phyloP scores from a whole-genome alignment of 257 asterid genomes.

The Solanum habrochaites region DNA sequence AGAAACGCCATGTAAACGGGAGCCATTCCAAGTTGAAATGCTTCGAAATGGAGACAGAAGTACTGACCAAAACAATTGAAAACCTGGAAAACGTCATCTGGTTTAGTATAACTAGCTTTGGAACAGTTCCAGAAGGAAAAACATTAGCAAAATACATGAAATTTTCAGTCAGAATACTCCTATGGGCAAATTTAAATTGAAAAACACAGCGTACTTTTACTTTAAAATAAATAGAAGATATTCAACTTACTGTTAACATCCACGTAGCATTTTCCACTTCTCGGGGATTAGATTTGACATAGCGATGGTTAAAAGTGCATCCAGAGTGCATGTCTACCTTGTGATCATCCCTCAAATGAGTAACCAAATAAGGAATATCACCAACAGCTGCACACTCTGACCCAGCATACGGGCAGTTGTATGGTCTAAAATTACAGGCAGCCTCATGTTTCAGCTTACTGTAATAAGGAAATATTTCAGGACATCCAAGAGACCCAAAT shows the following conservation, averaged over 20 bases:
- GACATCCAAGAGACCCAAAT: constrained; percentile 62
- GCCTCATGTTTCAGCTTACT: constrained; percentile 82
- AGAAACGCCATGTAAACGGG: constrained; percentile 89
- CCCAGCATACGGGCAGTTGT: constrained; percentile 83
- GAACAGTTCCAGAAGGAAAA: background rate
- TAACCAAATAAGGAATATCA: constrained; percentile 61
- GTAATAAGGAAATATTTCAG: constrained; percentile 82
- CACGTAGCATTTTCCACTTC: constrained; percentile 95
- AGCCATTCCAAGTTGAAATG: constrained; percentile 82
- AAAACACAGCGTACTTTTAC: background rate
- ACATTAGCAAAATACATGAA: background rate
- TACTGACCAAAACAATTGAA: constrained; percentile 86
- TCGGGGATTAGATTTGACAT: constrained; percentile 84
- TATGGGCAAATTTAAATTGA: background rate
- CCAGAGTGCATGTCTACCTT: constrained; percentile 93
- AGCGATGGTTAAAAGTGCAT: constrained; percentile 88
- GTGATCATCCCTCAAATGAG: constrained; percentile 82
- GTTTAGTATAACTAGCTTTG: background rate
- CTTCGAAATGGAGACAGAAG: constrained; percentile 81
- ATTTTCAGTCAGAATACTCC: background rate
- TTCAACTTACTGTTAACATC: constrained; percentile 79
- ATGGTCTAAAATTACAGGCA: constrained; percentile 74
- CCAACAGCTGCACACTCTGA: constrained; percentile 77
- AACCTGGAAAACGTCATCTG: constrained; percentile 26
- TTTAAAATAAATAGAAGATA: background rate